Percentiles rank a stretch among this genome's conserved stretches.
phyloP scores from a whole-genome alignment of 78 protist species.

The Dictyostelium intermedium region DNA sequence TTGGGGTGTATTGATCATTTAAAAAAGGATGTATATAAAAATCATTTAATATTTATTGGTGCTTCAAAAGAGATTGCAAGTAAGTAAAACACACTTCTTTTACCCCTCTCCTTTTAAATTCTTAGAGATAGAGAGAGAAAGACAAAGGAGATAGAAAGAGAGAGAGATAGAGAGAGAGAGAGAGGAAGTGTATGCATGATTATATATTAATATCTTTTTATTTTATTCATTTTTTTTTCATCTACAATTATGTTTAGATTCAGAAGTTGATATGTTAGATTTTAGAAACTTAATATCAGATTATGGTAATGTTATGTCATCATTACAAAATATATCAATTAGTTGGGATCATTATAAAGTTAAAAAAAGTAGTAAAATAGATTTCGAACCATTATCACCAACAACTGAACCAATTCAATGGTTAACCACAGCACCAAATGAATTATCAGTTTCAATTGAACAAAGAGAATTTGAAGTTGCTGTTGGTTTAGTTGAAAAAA shows the following conservation, averaged over 20 bases:
- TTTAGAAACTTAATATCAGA: conserved; percentile 67
- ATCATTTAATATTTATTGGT: conserved; percentile 72
- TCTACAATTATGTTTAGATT: conserved; percentile 2
- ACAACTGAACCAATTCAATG: conserved; percentile 73
- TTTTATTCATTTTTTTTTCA: not conserved
- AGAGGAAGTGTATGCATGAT: conserved; percentile 6
- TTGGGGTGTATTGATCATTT: conserved; percentile 62
- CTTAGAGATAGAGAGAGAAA: no score
- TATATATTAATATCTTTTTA: not conserved
- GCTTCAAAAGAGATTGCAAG: conserved; percentile 80
- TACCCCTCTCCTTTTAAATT: no score
- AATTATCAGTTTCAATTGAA: conserved; percentile 33
- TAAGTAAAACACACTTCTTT: no score
- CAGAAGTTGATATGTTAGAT: conserved; percentile 78
- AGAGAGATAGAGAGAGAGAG: no score
- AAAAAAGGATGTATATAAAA: conserved; percentile 75
- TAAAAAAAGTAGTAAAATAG: conserved; percentile 40
- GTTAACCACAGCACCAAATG: conserved; percentile 73
- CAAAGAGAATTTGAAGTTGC: conserved; percentile 75
- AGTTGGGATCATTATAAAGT: conserved; percentile 70
- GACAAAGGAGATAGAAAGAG: no score
- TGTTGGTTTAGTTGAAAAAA: conserved; percentile 52
- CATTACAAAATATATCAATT: conserved; percentile 58
- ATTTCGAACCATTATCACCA: conserved; percentile 30
- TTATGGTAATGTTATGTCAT: conserved; percentile 49